Evolutionary conservation across 345 rosid species (phyloP).

Genomic region (Excoecaria cochinchinensis): DNA sequence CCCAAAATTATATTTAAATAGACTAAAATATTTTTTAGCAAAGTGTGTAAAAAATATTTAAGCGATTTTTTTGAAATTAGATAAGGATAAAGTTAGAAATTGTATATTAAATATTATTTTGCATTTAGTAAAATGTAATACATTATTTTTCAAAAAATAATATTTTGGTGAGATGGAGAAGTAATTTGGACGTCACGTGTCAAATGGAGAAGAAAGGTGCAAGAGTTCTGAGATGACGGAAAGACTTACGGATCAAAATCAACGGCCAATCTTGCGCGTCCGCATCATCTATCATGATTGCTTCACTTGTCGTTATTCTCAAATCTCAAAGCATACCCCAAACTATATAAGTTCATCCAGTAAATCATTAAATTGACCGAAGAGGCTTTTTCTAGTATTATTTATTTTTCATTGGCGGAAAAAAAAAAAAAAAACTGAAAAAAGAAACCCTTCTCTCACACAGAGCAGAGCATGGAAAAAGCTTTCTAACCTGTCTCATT

Average conservation of each 20-base stretch:
- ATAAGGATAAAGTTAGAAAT: too few species aligned
- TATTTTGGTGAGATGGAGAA: too few species aligned
- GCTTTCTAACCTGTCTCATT: conserved; percentile 20
- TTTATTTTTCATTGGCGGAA: not conserved
- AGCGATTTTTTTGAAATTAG: too few species aligned
- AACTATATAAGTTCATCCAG: not conserved
- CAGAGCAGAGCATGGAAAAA: conserved; percentile 39
- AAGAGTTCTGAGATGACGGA: not conserved
- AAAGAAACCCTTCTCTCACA: not conserved
- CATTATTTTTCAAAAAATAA: too few species aligned
- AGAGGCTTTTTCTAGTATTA: not conserved
- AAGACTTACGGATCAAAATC: not conserved
- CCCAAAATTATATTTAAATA: too few species aligned
- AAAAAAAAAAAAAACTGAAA: conserved; percentile 10
- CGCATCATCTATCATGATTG: not conserved
- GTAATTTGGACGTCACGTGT: not conserved
- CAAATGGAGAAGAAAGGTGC: not conserved
- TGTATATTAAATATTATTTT: too few species aligned
- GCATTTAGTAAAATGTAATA: too few species aligned
- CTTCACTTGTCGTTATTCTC: conserved; percentile 21
- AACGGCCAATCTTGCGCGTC: not conserved
- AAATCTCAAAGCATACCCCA: conserved; percentile 23
- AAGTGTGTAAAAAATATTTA: too few species aligned
- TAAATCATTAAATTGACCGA: not conserved
- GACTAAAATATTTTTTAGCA: too few species aligned